Evolutionary conservation across 2,329 filamentous ascomycete species (phyloP), one percentile per base, ranked within the genome.

Genomic region (Alternaria tenuissima): DNA sequence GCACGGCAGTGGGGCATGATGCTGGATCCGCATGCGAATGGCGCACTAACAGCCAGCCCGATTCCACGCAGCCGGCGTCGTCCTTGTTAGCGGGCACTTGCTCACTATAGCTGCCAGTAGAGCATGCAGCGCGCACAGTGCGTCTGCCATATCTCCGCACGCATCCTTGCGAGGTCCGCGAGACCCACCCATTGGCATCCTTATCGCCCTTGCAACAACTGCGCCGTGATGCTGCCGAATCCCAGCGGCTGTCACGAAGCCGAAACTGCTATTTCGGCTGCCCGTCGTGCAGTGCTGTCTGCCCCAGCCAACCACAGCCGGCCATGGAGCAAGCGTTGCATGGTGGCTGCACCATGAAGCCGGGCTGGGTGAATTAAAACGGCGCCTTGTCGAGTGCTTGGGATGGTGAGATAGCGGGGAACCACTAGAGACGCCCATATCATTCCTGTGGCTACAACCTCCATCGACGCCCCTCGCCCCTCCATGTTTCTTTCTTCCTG

Each of bases 381-480:
- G 69, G 69, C 71, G 73, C 68, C 73, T 72, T 70, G 68, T 71
- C 62, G 66, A 64, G 57, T 61, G 56, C 56, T 66, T 66, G 64
- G 65, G 61, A 63, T 62, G 55, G 64, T 63, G 57, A 66, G 67
- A 67, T 70, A 66, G 69, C 68, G 67, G 73, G 73, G 64, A 66
- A 61, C 66, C 66, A 69, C 66, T 65, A 64, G 65, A 59, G 59
- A 62, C 55, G 61, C 66, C 65, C 68, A 72, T 70, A 66, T 59
- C 74, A 71, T 70, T 73, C 72, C 59, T 70, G 71, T n/a, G 46
- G 67, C 71, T 66, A 76, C 72, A 67, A 71, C 67, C 55, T 59
- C 55, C 57, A 65, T 61, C 64, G 51, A 61, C 65, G 55, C 34
- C 62, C 62, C 59, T 60, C 59, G 62, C 64, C 64, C 66, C 59